A percentile compares a stretch with the other conserved stretches of the same genome.
phyloP scores from a whole-genome alignment of 2,329 filamentous ascomycete genomes.

The Curvularia eragrostidis region DNA sequence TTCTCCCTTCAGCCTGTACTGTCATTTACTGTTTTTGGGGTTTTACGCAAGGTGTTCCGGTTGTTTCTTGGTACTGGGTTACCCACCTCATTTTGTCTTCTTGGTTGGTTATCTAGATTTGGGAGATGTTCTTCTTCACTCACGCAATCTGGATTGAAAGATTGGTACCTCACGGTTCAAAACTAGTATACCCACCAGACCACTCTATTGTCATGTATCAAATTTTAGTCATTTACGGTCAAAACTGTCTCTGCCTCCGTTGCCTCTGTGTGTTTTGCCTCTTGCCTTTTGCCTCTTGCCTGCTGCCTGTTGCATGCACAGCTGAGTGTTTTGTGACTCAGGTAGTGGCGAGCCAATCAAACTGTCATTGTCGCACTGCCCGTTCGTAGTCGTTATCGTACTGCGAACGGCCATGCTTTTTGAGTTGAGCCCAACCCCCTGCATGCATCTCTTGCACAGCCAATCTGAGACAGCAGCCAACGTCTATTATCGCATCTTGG shows the following conservation, averaged over 20 bases:
- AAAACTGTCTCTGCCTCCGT: not conserved
- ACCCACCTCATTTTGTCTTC: slow-evolving; percentile 21
- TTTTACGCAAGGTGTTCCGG: slow-evolving; percentile 31
- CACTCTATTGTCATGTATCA: slow-evolving; percentile 30
- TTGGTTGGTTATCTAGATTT: slow-evolving; percentile 31
- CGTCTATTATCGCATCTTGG: slow-evolving; percentile 28
- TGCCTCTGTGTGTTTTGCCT: not conserved
- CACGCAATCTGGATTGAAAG: slow-evolving; percentile 20
- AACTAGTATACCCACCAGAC: slow-evolving; percentile 37
- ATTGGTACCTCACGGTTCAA: slow-evolving; percentile 41
- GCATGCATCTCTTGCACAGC: slow-evolving; percentile 38
- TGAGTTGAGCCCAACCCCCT: slow-evolving; percentile 22
- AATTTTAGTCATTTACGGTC: slow-evolving; percentile 15
- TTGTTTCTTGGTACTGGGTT: slow-evolving; percentile 22
- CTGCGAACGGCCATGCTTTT: slow-evolving; percentile 14
- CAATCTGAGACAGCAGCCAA: slow-evolving; percentile 33
- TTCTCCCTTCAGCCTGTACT: slow-evolving; percentile 25
- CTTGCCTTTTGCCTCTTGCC: not conserved
- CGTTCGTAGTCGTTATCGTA: not conserved
- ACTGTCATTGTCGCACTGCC: slow-evolving; percentile 8
- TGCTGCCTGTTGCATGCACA: not conserved
- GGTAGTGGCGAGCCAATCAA: slow-evolving; percentile 1
- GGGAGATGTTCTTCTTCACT: slow-evolving; percentile 26
- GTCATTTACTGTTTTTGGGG: slow-evolving; percentile 15
- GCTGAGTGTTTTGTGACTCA: slow-evolving; percentile 4